phyloP scores from a whole-genome alignment of 1,139 yeast species.

The Arxiozyma telluris region DNA sequence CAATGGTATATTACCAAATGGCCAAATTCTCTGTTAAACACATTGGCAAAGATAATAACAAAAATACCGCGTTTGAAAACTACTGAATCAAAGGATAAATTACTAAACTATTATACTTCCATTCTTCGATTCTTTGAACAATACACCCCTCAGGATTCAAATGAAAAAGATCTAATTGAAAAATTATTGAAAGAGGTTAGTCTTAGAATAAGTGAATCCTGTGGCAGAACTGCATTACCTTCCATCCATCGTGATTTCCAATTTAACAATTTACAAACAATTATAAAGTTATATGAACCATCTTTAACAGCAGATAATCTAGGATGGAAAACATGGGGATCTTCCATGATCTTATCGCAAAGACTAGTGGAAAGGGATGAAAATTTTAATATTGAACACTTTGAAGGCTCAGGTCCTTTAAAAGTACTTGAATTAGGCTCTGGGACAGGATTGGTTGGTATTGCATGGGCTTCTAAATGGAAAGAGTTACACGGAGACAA shows the following conservation, averaged over 20 bases:
- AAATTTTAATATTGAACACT: not conserved
- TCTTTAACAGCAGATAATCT: slow-evolving; percentile 77
- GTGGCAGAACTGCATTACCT: slow-evolving; percentile 84
- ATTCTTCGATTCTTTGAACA: slow-evolving; percentile 48
- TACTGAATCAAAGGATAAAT: slow-evolving; percentile 18
- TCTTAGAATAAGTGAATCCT: slow-evolving; percentile 62
- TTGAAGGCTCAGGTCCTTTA: slow-evolving; percentile 12
- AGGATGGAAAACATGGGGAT: slow-evolving; percentile 96
- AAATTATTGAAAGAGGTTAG: slow-evolving; percentile 47
- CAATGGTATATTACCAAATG: slow-evolving; percentile 38
- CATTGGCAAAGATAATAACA: slow-evolving; percentile 29
- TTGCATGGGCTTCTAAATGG: slow-evolving; percentile 40
- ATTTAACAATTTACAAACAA: slow-evolving; percentile 31
- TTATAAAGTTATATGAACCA: slow-evolving; percentile 61
- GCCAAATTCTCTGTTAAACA: slow-evolving; percentile 30
- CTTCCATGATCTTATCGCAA: slow-evolving; percentile 63
- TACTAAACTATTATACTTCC: slow-evolving; percentile 56
- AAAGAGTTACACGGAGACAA: slow-evolving; percentile 23
- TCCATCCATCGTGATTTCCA: slow-evolving; percentile 46
- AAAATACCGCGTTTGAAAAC: slow-evolving; percentile 19
- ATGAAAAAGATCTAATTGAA: slow-evolving; percentile 30
- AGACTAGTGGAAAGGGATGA: slow-evolving; percentile 25
- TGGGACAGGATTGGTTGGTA: slow-evolving; percentile 89
- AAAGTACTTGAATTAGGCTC: slow-evolving; percentile 74
- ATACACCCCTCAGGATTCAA: slow-evolving; percentile 7